These are phyloP conservation scores for Ensete ventricosum DNA, from an alignment of 176 grass and related monocot genomes.

Conservation along the genomic window DNA sequence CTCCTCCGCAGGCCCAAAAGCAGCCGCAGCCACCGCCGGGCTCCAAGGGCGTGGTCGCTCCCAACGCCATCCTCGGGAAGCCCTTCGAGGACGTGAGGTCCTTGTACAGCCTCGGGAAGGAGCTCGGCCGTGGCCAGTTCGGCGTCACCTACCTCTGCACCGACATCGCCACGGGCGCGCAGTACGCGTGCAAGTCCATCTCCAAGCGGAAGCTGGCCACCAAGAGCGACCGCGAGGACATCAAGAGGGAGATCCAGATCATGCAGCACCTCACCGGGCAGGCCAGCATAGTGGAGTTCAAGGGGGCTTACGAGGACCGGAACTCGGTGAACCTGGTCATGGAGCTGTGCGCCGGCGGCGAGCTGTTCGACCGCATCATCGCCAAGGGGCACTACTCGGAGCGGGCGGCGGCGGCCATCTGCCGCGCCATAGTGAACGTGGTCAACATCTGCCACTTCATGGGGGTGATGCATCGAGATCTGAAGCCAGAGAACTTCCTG, in stretches of 20 bases:
- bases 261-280: constrained; percentile 89
- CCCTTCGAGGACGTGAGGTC: constrained; percentile 45
- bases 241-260: constrained; percentile 77
- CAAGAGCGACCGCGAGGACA: constrained; percentile 53
- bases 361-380: constrained; percentile 85
- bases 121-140: constrained; percentile 72
- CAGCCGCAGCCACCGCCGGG: not conserved
- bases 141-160: constrained; percentile 82
- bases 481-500: constrained; percentile 92
- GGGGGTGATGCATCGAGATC: constrained; percentile 84
- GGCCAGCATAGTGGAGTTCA: constrained; percentile 77
- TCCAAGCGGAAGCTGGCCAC: constrained; percentile 70
- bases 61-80: constrained; percentile 33
- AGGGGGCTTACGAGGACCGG: constrained; percentile 70
- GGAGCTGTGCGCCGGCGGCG: constrained; percentile 85
- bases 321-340: constrained; percentile 64
- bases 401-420: constrained; percentile 53
- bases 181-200: constrained; percentile 88
- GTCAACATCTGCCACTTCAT: constrained; percentile 91
- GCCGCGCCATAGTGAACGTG: constrained; percentile 50
- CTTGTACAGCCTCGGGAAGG: constrained; percentile 44
- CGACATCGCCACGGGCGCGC: constrained; percentile 35
- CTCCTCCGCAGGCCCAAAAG: not conserved
- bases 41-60: not conserved
- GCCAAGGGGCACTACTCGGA: constrained; percentile 55